These are phyloP conservation scores for Tylopilus sp. DNA, from an alignment of 1,284 basidiomycete species.

Conservation along the genomic window DNA sequence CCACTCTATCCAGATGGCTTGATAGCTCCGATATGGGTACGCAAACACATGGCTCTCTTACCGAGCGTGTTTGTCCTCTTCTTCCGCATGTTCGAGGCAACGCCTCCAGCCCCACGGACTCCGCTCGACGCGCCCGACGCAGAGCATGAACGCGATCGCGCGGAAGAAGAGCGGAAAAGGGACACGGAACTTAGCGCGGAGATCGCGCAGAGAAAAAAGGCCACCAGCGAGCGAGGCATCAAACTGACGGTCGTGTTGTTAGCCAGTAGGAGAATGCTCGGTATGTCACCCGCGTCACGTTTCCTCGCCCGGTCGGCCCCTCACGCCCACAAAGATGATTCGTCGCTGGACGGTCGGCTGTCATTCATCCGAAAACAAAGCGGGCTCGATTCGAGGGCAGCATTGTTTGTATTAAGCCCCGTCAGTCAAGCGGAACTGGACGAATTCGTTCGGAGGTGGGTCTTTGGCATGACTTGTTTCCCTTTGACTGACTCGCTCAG, in stretches of 20 bases:
- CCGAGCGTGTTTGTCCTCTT: constrained; percentile 94
- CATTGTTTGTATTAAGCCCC: constrained; percentile 91
- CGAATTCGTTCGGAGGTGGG: constrained; percentile 79
- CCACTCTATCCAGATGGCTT: constrained; percentile 93
- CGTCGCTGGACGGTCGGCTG: constrained; percentile 76
- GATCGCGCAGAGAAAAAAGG: constrained; percentile 75
- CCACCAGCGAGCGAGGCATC: constrained; percentile 80
- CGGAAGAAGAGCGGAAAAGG: constrained; percentile 63
- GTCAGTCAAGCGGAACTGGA: constrained; percentile 77
- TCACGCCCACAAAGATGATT: constrained; percentile 58
- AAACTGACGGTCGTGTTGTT: constrained; percentile 95
- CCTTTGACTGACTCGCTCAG: constrained; percentile 38
- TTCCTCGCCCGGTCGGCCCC: background rate
- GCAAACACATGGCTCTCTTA: constrained; percentile 89
- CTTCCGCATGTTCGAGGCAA: constrained; percentile 72
- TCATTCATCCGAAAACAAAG: constrained; percentile 85
- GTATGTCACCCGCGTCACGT: constrained; percentile 36
- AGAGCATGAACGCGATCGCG: constrained; percentile 51
- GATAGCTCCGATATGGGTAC: constrained; percentile 95
- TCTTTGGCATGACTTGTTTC: background rate
- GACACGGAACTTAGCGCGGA: constrained; percentile 78
- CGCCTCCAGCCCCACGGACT: constrained; percentile 39
- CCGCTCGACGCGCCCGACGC: constrained; percentile 53
- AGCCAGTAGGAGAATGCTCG: constrained; percentile 79
- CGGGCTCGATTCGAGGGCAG: constrained; percentile 85